A percentile compares a stretch with the other conserved stretches of the same genome.
Conservation (phyloP, 306 rosid genomes). For the Quercus parvula region DNA sequence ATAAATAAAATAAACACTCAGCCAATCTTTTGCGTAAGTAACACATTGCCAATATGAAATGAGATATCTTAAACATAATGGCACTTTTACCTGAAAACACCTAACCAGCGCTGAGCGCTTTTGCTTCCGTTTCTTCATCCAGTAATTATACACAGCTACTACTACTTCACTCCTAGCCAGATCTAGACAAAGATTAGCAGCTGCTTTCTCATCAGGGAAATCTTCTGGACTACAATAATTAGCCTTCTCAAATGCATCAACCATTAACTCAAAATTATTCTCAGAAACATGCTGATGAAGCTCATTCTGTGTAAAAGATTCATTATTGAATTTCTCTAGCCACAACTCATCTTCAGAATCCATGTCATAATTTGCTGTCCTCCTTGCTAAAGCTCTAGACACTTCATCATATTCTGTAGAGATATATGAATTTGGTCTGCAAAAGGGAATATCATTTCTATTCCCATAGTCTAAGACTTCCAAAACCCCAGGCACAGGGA, state of each 20-base stretch:
- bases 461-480: constrained; percentile 50
- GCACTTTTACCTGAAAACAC: constrained; percentile 64
- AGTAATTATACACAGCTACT: constrained; percentile 51
- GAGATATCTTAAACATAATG: constrained; percentile 16
- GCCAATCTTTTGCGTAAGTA: background rate
- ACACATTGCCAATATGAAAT: background rate
- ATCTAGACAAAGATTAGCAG: constrained; percentile 38
- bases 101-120: constrained; percentile 41
- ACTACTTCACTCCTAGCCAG: constrained; percentile 39
- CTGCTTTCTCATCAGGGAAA: constrained; percentile 41
- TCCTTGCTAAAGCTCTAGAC: constrained; percentile 52
- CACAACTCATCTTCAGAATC: constrained; percentile 84
- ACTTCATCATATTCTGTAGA: constrained; percentile 53
- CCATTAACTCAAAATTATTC: constrained; percentile 63
- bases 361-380: constrained; percentile 64
- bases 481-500: constrained; percentile 70
- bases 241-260: constrained; percentile 72
- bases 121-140: constrained; percentile 72
- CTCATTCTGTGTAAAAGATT: constrained; percentile 15
- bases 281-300: constrained; percentile 37
- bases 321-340: constrained; percentile 46
- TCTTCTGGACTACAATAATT: constrained; percentile 40
- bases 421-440: constrained; percentile 55
- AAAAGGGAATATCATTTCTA: constrained; percentile 22
- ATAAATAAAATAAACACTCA: background rate